Evolutionary conservation across 1,284 basidiomycete species (phyloP).

Genomic region (Cerioporus squamosus): DNA sequence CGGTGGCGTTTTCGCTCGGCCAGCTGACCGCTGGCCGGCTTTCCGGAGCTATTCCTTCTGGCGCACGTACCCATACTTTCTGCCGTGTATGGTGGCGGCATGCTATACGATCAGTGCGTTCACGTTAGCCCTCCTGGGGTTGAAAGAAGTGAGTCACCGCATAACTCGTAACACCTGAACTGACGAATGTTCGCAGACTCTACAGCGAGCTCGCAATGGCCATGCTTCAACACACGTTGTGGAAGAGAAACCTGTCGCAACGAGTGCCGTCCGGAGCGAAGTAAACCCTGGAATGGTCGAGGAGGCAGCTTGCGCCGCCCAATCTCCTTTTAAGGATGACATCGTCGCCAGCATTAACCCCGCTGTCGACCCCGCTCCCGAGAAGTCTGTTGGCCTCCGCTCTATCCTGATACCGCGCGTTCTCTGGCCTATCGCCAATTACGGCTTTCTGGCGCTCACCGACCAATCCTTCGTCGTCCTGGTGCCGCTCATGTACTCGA

Average conservation of each 20-base stretch:
- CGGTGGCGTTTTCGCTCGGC: slow-evolving; percentile 67
- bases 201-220: too few relatives aligned
- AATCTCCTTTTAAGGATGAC: too few relatives aligned
- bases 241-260: too few relatives aligned
- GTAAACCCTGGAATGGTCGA: too few relatives aligned
- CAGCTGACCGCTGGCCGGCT: slow-evolving; percentile 63
- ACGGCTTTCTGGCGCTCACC: slow-evolving; percentile 65
- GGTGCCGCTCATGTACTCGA: slow-evolving; percentile 65
- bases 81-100: slow-evolving; percentile 66
- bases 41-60: slow-evolving; percentile 66
- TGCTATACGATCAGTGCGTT: slow-evolving; percentile 54
- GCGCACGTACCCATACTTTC: slow-evolving; percentile 68
- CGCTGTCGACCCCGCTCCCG: background rate
- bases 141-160: slow-evolving; percentile 56
- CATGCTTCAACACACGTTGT: too few relatives aligned
- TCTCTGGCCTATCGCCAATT: slow-evolving; percentile 61
- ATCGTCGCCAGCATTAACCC: too few relatives aligned
- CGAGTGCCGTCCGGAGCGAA: too few relatives aligned
- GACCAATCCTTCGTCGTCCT: slow-evolving; percentile 54
- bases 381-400: slow-evolving; percentile 4
- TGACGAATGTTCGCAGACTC: too few relatives aligned
- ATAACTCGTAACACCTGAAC: background rate
- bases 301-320: too few relatives aligned
- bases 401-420: slow-evolving; percentile 45
- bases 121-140: slow-evolving; percentile 51